Percentiles rank a stretch among this genome's conserved stretches.
Conservation (phyloP, 371 early-diverging fungal species). For the Mucor racemosus region DNA sequence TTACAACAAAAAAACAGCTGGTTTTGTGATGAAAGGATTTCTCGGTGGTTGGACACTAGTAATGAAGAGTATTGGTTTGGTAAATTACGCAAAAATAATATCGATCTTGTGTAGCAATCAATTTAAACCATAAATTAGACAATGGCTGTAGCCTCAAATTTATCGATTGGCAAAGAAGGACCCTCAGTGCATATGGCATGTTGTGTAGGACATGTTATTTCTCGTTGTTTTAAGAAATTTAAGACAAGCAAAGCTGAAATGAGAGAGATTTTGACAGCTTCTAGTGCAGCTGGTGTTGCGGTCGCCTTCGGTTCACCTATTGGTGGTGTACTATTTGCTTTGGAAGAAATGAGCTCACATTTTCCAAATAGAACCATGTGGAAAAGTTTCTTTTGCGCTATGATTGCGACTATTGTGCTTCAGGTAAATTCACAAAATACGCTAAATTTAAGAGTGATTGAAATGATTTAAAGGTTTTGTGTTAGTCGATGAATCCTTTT, state of each 20-base stretch:
- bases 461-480: not conserved
- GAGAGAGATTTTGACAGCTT: constrained; percentile 91
- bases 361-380: constrained; percentile 96
- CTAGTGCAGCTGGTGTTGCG: constrained; percentile 94
- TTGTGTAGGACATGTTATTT: constrained; percentile 89
- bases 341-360: constrained; percentile 95
- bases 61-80: constrained; percentile 88
- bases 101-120: not conserved
- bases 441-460: not conserved
- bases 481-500: constrained; percentile 86
- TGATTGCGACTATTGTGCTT: constrained; percentile 89
- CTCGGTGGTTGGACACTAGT: constrained; percentile 86
- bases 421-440: constrained; percentile 53
- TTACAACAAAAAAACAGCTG: constrained; percentile 41
- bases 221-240: constrained; percentile 85
- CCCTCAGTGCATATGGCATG: constrained; percentile 95
- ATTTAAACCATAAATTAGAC: constrained; percentile 47
- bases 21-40: constrained; percentile 92
- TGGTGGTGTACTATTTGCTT: constrained; percentile 93
- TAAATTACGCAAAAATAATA: constrained; percentile 9
- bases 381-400: constrained; percentile 91
- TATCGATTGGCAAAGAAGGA: constrained; percentile 94
- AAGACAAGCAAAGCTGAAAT: constrained; percentile 84
- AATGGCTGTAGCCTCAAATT: constrained; percentile 85
- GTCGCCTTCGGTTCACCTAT: constrained; percentile 95